phyloP scores from a whole-genome alignment of 164 flowering plant species.

The Annona cherimola region DNA sequence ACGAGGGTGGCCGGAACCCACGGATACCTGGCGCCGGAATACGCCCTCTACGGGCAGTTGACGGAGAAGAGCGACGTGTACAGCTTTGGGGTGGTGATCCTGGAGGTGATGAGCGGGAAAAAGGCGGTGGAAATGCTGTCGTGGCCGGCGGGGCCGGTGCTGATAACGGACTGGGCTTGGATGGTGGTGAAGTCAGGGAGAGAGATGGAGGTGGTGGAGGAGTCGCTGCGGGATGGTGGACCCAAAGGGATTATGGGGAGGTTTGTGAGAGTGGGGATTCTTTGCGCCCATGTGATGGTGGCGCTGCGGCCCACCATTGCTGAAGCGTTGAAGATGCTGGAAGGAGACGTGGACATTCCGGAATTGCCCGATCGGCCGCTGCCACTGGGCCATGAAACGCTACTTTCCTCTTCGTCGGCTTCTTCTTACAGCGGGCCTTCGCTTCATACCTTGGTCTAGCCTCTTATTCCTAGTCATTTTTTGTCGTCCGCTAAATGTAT shows the following conservation, averaged over 20 bases:
- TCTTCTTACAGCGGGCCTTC: neutral
- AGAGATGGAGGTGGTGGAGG: constrained; percentile 45
- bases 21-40: constrained; percentile 55
- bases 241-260: constrained; percentile 62
- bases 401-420: neutral
- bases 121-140: constrained; percentile 10
- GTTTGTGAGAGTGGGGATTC: constrained; percentile 63
- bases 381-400: constrained; percentile 50
- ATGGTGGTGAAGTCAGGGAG: constrained; percentile 53
- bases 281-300: constrained; percentile 89
- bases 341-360: constrained; percentile 83
- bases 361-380: constrained; percentile 62
- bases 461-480: neutral
- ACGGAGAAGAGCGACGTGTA: constrained; percentile 40
- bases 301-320: constrained; percentile 66
- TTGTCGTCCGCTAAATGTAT: neutral
- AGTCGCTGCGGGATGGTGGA: constrained; percentile 35
- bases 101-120: constrained; percentile 38
- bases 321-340: constrained; percentile 78
- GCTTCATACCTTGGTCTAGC: neutral
- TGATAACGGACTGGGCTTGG: constrained; percentile 90
- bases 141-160: constrained; percentile 14
- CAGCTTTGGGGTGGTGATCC: constrained; percentile 40
- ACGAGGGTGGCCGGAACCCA: constrained; percentile 34
- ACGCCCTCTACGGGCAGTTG: constrained; percentile 36